These are phyloP conservation scores for Colletotrichum musae DNA, from an alignment of 2,329 filamentous ascomycete species.

Conservation along the genomic window DNA sequence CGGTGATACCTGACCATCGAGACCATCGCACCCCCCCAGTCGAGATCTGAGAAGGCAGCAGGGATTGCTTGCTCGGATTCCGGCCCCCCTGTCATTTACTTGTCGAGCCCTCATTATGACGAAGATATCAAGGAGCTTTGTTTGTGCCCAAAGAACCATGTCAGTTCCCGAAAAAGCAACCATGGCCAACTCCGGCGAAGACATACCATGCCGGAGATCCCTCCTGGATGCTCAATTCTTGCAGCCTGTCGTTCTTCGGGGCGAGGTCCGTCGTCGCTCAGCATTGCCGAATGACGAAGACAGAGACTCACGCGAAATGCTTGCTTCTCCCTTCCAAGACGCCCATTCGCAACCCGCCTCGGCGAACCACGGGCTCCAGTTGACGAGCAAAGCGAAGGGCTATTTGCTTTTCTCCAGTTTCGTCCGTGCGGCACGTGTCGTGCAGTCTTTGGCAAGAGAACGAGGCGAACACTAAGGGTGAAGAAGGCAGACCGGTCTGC, in stretches of 20 bases:
- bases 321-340: conserved; percentile 28
- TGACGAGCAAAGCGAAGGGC: conserved; percentile 6
- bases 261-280: background rate
- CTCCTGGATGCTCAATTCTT: background rate
- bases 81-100: background rate
- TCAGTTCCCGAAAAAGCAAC: conserved; percentile 37
- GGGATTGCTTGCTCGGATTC: conserved; percentile 15
- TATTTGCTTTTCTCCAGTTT: conserved; percentile 20
- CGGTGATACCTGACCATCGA: conserved; percentile 17
- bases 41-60: conserved; percentile 12
- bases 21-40: conserved; percentile 12
- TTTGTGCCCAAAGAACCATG: conserved; percentile 23
- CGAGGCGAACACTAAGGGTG: conserved; percentile 1
- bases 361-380: background rate
- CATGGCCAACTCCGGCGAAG: background rate
- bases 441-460: background rate
- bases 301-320: conserved; percentile 8
- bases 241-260: background rate
- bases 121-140: conserved; percentile 25
- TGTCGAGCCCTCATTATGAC: conserved; percentile 16
- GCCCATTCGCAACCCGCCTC: background rate
- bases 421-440: conserved; percentile 20
- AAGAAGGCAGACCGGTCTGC: conserved; percentile 9
- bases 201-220: conserved; percentile 14
- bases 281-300: background rate